These are phyloP conservation scores for Loxodes magnus DNA, from an alignment of 73 alveolate species.

Conservation along the genomic window DNA sequence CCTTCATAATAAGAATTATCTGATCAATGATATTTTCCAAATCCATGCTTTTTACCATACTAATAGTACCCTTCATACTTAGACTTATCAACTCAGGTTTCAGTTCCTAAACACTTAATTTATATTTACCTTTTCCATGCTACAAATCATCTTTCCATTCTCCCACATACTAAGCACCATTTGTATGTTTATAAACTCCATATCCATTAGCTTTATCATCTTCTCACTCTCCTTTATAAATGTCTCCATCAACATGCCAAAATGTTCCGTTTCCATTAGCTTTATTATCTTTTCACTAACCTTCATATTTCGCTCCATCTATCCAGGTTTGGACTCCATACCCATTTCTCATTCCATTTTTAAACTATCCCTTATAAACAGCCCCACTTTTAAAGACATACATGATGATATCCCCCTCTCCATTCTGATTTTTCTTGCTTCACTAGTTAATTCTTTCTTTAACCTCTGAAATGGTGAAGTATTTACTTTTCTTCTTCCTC, in stretches of 20 bases:
- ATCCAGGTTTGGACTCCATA: conserved; percentile 27
- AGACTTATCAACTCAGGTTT: no score
- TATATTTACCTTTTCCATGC: conserved; percentile 45
- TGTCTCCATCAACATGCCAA: conserved; percentile 7
- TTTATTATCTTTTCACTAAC: neutral
- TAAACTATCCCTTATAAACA: conserved; percentile 32
- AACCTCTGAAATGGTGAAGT: no score
- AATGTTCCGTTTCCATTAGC: conserved; percentile 9
- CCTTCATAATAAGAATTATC: conserved; percentile 42
- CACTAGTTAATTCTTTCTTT: no score
- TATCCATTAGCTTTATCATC: conserved; percentile 38
- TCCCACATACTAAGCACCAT: conserved; percentile 51
- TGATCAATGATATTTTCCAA: conserved; percentile 38
- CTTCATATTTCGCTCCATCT: conserved; percentile 34
- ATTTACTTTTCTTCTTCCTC: no score
- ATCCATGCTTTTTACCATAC: conserved; percentile 46
- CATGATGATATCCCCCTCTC: no score
- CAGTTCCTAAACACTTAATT: conserved; percentile 50
- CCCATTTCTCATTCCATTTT: conserved; percentile 43
- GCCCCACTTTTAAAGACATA: conserved; percentile 19
- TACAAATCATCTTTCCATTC: conserved; percentile 44
- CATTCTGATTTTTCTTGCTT: no score
- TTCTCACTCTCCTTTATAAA: conserved; percentile 8
- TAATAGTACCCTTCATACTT: conserved; percentile 34
- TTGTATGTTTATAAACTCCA: conserved; percentile 31